Evolutionary conservation across 164 flowering plant species (phyloP), one percentile per base, ranked within the genome.

Genomic region (Magnolia changhungtana): DNA sequence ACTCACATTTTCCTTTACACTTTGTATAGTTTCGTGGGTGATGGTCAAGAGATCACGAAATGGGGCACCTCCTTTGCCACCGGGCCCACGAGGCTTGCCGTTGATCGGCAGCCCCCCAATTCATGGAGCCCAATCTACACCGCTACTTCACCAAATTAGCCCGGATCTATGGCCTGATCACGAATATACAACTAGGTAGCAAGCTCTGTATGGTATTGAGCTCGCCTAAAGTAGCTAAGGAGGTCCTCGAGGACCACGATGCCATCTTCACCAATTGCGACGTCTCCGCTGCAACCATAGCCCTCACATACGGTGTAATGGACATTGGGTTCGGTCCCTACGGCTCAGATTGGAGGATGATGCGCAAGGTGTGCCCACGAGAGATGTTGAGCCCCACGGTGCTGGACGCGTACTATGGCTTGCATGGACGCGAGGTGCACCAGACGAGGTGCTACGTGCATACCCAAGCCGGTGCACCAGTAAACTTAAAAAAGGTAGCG

Each of bases 401-500:
- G 13, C 3, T 65, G 13, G 27, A 21, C 10, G 27, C 31, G 4
- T n/a, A 2, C 67, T 65, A n/a, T 4, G 67, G 23, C 23, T 14
- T 23, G 27, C 67, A 31, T 10, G 13, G 10, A 11, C 67, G 3
- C 9, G 29, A 65, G 27, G 10, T 65, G 23, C 14, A 13, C 8
- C 8, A 11, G 13, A 65, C 0, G 31, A 2, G 23, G 20, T 4
- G 3, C 13, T 11, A 8, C 67, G 23, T 23, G 67, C 70, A 82
- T n/a, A 5, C 64, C 1, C 79, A 70, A 68, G 72, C 67, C 0
- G 89, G 88, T 1, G 16, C 55, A 19, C 81, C 81, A 8, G 78
- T 89, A 1, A 77, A 86, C 52, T 66, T 90, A 0, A 88, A 90
- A 1, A 85, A 87, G 73, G 80, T 81, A 74, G 66, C 79, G 82